These are phyloP conservation scores for Rhizoctonia solani DNA, from an alignment of 1,284 basidiomycete species.

Conservation along the genomic window DNA sequence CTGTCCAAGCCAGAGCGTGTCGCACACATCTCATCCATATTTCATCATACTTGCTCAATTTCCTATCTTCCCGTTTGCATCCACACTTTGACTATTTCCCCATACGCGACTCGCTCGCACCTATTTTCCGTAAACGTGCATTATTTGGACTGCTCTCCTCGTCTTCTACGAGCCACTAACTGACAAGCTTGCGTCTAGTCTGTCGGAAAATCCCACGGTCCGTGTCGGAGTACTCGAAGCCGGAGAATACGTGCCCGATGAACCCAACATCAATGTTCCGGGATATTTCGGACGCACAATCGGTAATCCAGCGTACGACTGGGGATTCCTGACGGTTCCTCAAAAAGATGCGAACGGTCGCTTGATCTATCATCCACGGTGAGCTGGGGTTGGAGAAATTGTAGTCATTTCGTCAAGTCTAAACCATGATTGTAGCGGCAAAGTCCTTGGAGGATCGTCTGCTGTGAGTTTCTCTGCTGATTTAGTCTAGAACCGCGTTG, in stretches of 20 bases:
- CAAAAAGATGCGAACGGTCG: conserved; percentile 37
- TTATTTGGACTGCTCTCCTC: neutral
- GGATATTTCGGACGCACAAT: conserved; percentile 33
- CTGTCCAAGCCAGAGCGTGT: too few species aligned
- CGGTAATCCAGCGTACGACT: conserved; percentile 38
- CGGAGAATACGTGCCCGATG: conserved; percentile 32
- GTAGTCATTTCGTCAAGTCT: neutral
- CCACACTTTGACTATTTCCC: neutral
- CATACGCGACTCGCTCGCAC: neutral
- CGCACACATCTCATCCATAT: neutral
- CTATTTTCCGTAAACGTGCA: neutral
- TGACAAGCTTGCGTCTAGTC: neutral
- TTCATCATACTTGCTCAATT: neutral
- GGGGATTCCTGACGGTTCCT: conserved; percentile 38
- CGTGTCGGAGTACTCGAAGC: conserved; percentile 33
- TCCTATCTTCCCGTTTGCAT: neutral
- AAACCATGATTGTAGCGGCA: conserved; percentile 40
- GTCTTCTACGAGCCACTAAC: neutral
- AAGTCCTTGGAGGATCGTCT: conserved; percentile 45
- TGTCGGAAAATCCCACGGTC: conserved; percentile 25
- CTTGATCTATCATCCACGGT: conserved; percentile 37
- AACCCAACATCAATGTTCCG: conserved; percentile 42
- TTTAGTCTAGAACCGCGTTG: neutral
- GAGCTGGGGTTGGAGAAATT: neutral
- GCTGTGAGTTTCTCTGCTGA: conserved; percentile 36